Evolutionary conservation across 768 basidiomycete genomes (phyloP).

Genomic region (Boletus coccyginus): DNA sequence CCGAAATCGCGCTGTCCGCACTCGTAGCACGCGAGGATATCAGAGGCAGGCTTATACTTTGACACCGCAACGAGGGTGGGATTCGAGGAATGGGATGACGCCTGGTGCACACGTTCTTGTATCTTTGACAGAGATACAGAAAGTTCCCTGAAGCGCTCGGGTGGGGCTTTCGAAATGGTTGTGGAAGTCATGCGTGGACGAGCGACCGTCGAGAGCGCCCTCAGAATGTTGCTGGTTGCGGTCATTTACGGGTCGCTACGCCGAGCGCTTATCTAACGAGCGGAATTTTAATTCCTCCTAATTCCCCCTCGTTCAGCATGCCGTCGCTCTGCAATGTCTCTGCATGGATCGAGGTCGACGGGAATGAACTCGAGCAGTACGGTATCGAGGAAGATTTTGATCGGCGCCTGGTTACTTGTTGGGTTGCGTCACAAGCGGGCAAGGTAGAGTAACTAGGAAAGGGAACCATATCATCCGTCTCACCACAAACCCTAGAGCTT

Average conservation of each 20-base stretch:
- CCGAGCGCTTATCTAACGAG: no score
- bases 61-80: slow-evolving; percentile 82
- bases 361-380: slow-evolving; percentile 24
- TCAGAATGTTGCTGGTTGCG: not conserved
- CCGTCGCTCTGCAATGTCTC: slow-evolving; percentile 18
- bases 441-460: slow-evolving; percentile 19
- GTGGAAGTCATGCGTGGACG: slow-evolving; percentile 20
- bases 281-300: no score
- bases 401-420: slow-evolving; percentile 24
- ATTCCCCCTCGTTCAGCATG: slow-evolving; percentile 13
- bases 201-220: slow-evolving; percentile 4
- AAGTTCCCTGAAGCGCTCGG: slow-evolving; percentile 53
- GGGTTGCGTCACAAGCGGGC: slow-evolving; percentile 26
- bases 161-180: slow-evolving; percentile 17
- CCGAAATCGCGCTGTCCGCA: slow-evolving; percentile 89
- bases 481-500: slow-evolving; percentile 20
- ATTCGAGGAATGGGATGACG: slow-evolving; percentile 26
- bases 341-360: slow-evolving; percentile 31
- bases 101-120: slow-evolving; percentile 42
- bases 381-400: slow-evolving; percentile 17
- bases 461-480: not conserved
- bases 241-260: not conserved
- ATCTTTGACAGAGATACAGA: slow-evolving; percentile 52
- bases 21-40: slow-evolving; percentile 81
- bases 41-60: slow-evolving; percentile 87